These are phyloP conservation scores for Arthroderma sp. DNA, from an alignment of 2,329 filamentous ascomycete genomes.

Conservation along the genomic window DNA sequence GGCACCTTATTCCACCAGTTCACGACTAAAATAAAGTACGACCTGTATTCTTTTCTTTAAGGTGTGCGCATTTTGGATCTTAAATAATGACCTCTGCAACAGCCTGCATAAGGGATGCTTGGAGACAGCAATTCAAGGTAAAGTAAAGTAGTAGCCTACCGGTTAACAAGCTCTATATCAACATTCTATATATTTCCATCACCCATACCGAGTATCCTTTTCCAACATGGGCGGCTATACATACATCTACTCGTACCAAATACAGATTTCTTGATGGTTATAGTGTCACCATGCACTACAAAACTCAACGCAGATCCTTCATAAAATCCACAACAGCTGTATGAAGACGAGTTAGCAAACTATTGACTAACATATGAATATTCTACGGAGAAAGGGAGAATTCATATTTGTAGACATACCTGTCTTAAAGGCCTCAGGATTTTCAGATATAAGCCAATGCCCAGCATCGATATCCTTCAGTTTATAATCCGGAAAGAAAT, in stretches of 20 bases:
- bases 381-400: too few relatives aligned
- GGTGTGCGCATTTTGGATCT: background rate
- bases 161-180: background rate
- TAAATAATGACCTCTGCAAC: too few relatives aligned
- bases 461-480: slow-evolving; percentile 64
- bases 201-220: background rate
- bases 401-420: too few relatives aligned
- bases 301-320: background rate
- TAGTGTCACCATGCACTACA: background rate
- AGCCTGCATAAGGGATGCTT: too few relatives aligned
- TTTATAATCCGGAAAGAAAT: slow-evolving; percentile 67
- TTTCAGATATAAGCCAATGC: slow-evolving; percentile 85
- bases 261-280: background rate
- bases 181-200: background rate
- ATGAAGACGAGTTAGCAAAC: slow-evolving; percentile 1
- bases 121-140: too few relatives aligned
- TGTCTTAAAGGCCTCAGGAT: slow-evolving; percentile 63
- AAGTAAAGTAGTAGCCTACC: background rate
- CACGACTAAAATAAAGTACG: slow-evolving; percentile 9
- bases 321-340: slow-evolving; percentile 10
- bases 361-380: too few relatives aligned
- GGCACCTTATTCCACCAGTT: background rate
- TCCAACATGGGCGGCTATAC: background rate
- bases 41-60: background rate
- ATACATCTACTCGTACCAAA: background rate